Evolutionary conservation across 371 early-diverging fungal genomes (phyloP).

Genomic region (Lichtheimia ramosa): DNA sequence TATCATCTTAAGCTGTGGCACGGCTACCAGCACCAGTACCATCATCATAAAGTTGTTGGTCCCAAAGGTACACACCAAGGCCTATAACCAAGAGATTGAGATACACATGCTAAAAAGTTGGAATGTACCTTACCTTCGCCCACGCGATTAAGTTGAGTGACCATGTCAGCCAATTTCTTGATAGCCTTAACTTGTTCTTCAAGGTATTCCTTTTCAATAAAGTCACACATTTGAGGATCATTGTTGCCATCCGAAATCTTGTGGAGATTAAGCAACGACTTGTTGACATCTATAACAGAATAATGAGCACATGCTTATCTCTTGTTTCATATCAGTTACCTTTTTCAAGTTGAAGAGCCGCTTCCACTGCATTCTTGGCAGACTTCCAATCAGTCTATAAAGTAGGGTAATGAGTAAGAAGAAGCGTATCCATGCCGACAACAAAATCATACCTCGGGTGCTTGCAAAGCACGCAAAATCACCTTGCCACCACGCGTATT

Average conservation of each 20-base stretch:
- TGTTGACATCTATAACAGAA: conserved; percentile 58
- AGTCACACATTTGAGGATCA: conserved; percentile 73
- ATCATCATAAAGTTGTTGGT: conserved; percentile 55
- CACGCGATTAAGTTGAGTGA: conserved; percentile 68
- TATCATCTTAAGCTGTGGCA: conserved; percentile 17
- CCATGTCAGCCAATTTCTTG: conserved; percentile 64
- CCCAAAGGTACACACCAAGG: conserved; percentile 63
- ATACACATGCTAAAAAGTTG: neutral
- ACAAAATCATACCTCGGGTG: conserved; percentile 46
- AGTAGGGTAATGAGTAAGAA: neutral
- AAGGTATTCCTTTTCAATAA: conserved; percentile 60
- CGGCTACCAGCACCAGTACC: conserved; percentile 50
- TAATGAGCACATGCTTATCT: neutral
- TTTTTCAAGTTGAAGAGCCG: conserved; percentile 68
- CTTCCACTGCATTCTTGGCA: conserved; percentile 66
- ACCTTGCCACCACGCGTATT: conserved; percentile 61
- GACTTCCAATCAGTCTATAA: conserved; percentile 58
- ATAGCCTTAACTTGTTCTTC: conserved; percentile 70
- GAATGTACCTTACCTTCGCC: conserved; percentile 33
- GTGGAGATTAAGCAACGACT: conserved; percentile 64
- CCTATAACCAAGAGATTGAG: conserved; percentile 10
- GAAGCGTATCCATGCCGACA: neutral
- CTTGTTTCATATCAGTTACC: conserved; percentile 20
- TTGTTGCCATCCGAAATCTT: conserved; percentile 57
- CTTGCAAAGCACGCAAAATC: conserved; percentile 46